Percentiles rank a stretch among this genome's conserved stretches.
These are phyloP conservation scores for Carex parvula DNA, from an alignment of 176 grass and related monocot species.

Conservation along the genomic window DNA sequence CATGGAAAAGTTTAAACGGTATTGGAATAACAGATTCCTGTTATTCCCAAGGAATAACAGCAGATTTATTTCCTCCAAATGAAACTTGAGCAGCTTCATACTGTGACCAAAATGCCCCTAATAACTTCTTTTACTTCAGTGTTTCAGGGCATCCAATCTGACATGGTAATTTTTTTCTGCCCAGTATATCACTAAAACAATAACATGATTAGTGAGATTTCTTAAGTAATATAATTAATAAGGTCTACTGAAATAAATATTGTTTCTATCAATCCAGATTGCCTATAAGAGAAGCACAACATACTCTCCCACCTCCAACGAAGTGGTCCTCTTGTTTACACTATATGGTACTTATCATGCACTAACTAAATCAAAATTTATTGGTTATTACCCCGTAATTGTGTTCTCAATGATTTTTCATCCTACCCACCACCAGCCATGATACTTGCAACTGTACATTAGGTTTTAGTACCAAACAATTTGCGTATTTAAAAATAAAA, in stretches of 20 bases:
- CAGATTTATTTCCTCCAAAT: neutral
- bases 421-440: neutral
- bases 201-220: neutral
- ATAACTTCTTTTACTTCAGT: neutral
- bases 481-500: neutral
- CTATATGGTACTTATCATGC: too few species aligned
- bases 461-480: neutral
- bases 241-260: neutral
- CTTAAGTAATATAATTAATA: neutral
- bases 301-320: neutral
- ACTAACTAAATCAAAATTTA: too few species aligned
- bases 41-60: too few species aligned
- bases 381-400: too few species aligned
- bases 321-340: too few species aligned
- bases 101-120: neutral
- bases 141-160: neutral
- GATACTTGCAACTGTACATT: neutral
- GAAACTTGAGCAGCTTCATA: neutral
- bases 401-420: too few species aligned
- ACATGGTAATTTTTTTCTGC: neutral
- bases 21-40: too few species aligned
- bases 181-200: neutral
- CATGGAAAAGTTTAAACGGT: too few species aligned
- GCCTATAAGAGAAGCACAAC: neutral
- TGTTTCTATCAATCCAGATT: neutral